Percentiles rank a stretch among this genome's conserved stretches.
Evolutionary conservation across 78 protist species (phyloP).

Genomic region (Diacronema lutheri): DNA sequence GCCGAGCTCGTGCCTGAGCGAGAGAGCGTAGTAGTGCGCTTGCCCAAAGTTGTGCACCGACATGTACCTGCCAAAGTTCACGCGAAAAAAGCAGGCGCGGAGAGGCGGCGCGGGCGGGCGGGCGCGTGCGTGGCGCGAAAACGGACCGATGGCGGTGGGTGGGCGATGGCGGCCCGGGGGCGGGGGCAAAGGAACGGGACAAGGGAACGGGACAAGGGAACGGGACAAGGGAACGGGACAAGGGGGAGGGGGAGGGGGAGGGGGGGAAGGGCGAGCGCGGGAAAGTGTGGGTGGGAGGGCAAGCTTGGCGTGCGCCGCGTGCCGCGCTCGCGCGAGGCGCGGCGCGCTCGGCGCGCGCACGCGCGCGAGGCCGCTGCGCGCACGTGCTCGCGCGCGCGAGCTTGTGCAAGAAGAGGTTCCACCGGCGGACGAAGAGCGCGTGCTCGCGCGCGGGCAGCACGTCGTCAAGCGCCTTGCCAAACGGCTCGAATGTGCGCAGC

Average conservation of each 20-base stretch:
- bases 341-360: too few species aligned
- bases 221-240: too few species aligned
- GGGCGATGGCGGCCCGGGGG: neutral
- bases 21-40: neutral
- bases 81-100: neutral
- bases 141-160: neutral
- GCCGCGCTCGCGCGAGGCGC: too few species aligned
- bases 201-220: too few species aligned
- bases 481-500: neutral
- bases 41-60: neutral
- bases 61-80: neutral
- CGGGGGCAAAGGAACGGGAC: too few species aligned
- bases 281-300: too few species aligned
- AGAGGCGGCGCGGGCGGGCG: neutral
- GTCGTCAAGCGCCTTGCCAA: neutral
- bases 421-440: neutral
- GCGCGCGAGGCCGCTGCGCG: too few species aligned
- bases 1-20: neutral
- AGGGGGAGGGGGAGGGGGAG: too few species aligned
- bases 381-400: neutral
- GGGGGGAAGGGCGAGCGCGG: neutral
- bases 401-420: neutral
- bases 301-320: too few species aligned
- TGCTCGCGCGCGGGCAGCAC: neutral
- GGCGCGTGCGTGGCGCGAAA: too few species aligned